Evolutionary conservation across 805 yeast genomes (phyloP).

Genomic region (Yarrowia hollandica): DNA sequence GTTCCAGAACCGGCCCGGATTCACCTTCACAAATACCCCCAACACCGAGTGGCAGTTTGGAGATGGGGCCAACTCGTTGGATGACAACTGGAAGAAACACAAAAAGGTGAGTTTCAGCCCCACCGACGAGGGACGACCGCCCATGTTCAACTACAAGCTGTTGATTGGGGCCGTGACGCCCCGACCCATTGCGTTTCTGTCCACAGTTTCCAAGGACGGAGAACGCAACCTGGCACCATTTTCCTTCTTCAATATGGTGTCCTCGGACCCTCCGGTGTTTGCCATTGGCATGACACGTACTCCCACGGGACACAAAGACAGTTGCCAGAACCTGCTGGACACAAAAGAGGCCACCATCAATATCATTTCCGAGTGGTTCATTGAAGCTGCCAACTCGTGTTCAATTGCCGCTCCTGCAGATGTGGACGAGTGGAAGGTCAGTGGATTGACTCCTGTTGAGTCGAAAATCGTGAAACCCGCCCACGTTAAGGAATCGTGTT

Average conservation of each 20-base stretch:
- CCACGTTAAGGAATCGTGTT: conserved; percentile 62
- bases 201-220: conserved; percentile 50
- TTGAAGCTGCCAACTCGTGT: conserved; percentile 61
- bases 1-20: conserved; percentile 33
- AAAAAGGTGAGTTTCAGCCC: conserved; percentile 55
- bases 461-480: conserved; percentile 53
- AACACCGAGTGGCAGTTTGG: conserved; percentile 50
- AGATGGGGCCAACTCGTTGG: conserved; percentile 46
- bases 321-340: conserved; percentile 50
- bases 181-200: conserved; percentile 60
- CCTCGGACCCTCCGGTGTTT: conserved; percentile 60
- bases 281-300: conserved; percentile 51
- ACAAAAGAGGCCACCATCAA: conserved; percentile 58
- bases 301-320: conserved; percentile 49
- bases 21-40: conserved; percentile 36
- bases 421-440: conserved; percentile 56
- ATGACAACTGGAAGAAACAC: conserved; percentile 48
- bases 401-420: conserved; percentile 50
- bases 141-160: conserved; percentile 51
- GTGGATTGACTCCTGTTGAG: conserved; percentile 52
- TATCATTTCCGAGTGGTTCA: conserved; percentile 62
- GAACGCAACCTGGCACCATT: conserved; percentile 58
- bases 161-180: conserved; percentile 57
- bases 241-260: conserved; percentile 52
- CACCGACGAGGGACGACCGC: conserved; percentile 44